These are phyloP conservation scores for Candida ulmi DNA, from an alignment of 805 yeast species.

Conservation along the genomic window DNA sequence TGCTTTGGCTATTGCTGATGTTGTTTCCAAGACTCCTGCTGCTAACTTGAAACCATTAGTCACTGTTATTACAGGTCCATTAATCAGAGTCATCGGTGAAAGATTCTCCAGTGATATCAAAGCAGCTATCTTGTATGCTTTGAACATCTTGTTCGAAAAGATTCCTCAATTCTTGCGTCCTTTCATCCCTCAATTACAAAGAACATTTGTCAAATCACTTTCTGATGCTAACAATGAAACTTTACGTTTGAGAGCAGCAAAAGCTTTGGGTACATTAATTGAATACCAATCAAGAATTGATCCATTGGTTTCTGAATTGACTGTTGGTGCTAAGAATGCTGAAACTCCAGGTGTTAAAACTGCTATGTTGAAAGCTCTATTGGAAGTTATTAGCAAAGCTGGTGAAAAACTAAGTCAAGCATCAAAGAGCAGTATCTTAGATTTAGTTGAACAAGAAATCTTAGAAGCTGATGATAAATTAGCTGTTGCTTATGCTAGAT, in stretches of 20 bases:
- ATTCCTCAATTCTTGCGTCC: conserved; percentile 92
- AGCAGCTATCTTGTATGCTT: conserved; percentile 85
- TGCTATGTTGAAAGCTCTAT: conserved; percentile 79
- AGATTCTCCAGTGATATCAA: conserved; percentile 87
- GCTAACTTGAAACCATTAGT: conserved; percentile 78
- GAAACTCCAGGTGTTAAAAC: conserved; percentile 69
- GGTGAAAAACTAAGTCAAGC: conserved; percentile 70
- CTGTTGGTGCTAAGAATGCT: conserved; percentile 64
- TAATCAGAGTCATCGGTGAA: conserved; percentile 97
- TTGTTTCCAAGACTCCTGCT: conserved; percentile 84
- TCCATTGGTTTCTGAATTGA: conserved; percentile 81
- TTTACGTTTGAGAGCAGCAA: conserved; percentile 79
- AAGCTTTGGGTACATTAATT: conserved; percentile 82
- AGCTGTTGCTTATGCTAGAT: conserved; percentile 71
- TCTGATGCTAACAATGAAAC: conserved; percentile 70
- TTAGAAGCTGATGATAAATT: conserved; percentile 48
- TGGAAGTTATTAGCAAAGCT: conserved; percentile 75
- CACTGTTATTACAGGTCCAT: conserved; percentile 92
- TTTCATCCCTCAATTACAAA: conserved; percentile 93
- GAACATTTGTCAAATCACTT: conserved; percentile 91
- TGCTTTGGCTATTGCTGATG: conserved; percentile 84
- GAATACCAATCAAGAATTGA: conserved; percentile 91
- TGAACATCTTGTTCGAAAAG: conserved; percentile 70
- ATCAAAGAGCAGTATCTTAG: conserved; percentile 62
- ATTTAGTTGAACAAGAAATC: conserved; percentile 70